Conservation (phyloP, 352 stramenopile genomes). For the Pythium pyrilobum region DNA sequence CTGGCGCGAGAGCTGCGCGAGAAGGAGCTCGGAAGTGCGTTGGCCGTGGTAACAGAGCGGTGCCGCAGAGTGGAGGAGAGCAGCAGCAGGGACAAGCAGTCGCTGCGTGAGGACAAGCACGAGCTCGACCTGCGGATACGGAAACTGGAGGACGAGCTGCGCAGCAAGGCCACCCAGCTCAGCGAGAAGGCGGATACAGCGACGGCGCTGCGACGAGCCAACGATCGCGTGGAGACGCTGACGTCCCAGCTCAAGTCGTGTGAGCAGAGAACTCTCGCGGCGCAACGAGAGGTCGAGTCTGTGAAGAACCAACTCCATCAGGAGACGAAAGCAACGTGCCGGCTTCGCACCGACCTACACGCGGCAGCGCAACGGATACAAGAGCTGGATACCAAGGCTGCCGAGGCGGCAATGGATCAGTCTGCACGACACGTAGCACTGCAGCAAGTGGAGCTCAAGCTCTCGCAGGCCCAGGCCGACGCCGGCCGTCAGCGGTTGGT, state of each 20-base stretch:
- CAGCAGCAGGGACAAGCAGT: background rate
- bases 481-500: slow-evolving; percentile 25
- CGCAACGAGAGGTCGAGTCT: background rate
- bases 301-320: background rate
- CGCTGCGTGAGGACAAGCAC: slow-evolving; percentile 4
- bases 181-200: background rate
- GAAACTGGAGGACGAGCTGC: slow-evolving; percentile 12
- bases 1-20: background rate
- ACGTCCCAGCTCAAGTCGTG: background rate
- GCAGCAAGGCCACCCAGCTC: background rate
- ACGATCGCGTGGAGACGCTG: background rate
- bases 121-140: slow-evolving; percentile 2
- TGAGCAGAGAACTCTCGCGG: background rate
- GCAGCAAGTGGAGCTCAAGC: slow-evolving; percentile 21
- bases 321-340: background rate
- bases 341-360: background rate
- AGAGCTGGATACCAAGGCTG: background rate
- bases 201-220: background rate
- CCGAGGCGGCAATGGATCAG: background rate
- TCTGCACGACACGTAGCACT: slow-evolving; percentile 9
- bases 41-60: background rate
- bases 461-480: slow-evolving; percentile 24
- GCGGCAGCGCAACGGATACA: background rate
- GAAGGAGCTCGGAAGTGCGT: slow-evolving; percentile 2
- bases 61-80: slow-evolving; percentile 7